phyloP scores from a whole-genome alignment of 768 basidiomycete genomes.

The Suillus luteus region DNA sequence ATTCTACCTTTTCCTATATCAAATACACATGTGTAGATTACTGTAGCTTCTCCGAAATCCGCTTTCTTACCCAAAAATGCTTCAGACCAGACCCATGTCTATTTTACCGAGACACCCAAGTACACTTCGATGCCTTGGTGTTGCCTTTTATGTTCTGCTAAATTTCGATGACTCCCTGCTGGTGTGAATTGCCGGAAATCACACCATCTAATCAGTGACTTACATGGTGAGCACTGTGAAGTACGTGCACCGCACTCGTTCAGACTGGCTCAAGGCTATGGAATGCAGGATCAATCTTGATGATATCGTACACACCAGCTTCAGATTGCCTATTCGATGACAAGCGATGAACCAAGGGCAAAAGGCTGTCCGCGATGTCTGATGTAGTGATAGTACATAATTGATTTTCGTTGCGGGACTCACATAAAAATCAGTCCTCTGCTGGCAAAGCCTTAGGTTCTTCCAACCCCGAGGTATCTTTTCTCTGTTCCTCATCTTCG shows the following conservation, averaged over 20 bases:
- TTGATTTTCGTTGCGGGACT: neutral
- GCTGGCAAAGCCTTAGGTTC: neutral
- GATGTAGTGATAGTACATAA: neutral
- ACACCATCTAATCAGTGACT: neutral
- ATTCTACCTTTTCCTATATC: neutral
- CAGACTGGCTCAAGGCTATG: neutral
- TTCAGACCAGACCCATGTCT: neutral
- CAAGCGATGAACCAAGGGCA: neutral
- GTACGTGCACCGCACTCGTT: neutral
- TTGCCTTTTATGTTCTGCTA: neutral
- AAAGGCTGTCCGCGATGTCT: neutral
- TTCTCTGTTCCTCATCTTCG: conserved; percentile 45
- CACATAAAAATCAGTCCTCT: neutral
- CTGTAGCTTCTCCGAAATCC: neutral
- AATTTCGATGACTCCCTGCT: neutral
- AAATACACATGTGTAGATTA: neutral
- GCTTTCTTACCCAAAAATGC: neutral
- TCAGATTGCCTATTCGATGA: neutral
- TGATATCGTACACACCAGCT: neutral
- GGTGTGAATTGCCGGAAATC: neutral
- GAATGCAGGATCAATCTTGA: neutral
- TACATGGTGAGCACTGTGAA: neutral
- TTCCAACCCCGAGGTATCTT: conserved; percentile 32
- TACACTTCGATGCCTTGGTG: neutral
- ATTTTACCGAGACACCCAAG: neutral